Conservation (phyloP, 164 flowering plant genomes). For the Vitis rupestris region DNA sequence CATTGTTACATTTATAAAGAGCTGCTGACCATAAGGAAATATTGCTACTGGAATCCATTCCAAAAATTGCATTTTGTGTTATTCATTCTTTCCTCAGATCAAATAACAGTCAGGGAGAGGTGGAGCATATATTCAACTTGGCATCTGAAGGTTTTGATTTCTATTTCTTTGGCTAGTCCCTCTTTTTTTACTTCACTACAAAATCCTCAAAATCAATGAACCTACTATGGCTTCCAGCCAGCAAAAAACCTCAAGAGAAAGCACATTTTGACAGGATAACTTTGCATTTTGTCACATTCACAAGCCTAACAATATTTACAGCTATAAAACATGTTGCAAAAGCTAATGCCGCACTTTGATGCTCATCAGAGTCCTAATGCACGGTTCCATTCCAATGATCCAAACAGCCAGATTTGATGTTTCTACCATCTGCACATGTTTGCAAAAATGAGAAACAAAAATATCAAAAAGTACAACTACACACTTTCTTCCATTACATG, state of each 20-base stretch:
- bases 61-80: too few relatives aligned
- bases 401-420: not conserved
- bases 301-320: constrained; percentile 27
- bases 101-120: not conserved
- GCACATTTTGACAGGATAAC: not conserved
- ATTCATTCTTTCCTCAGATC: not conserved
- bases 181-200: not conserved
- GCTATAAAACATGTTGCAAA: constrained; percentile 1
- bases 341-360: not conserved
- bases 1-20: too few relatives aligned
- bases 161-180: not conserved
- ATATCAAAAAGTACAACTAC: not conserved
- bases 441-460: not conserved
- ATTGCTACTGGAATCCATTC: too few relatives aligned
- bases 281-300: constrained; percentile 12
- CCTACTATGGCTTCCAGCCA: not conserved
- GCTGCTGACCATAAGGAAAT: too few relatives aligned
- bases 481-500: too few relatives aligned
- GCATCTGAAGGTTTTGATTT: not conserved
- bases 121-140: not conserved
- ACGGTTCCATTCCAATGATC: not conserved
- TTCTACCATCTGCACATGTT: constrained; percentile 3
- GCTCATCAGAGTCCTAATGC: not conserved
- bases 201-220: not conserved
- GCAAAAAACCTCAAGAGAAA: not conserved